Percentiles rank a stretch among this genome's conserved stretches.
Conservation (phyloP, 1,284 basidiomycete genomes). For the Veloboletus limbatus region DNA sequence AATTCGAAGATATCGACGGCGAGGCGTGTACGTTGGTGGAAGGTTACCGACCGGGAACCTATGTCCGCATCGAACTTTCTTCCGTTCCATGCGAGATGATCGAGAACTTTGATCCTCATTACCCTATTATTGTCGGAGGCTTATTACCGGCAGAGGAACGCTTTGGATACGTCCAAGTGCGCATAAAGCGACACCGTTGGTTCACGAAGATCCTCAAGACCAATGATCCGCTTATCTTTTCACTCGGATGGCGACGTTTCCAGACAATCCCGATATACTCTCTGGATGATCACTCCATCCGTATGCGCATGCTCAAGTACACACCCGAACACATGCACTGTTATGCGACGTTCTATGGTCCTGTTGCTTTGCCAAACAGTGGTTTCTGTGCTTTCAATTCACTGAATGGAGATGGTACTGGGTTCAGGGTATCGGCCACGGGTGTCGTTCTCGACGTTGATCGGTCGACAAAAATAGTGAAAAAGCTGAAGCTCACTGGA, state of each 20-base stretch:
- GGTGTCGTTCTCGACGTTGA: constrained; percentile 96
- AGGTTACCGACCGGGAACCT: constrained; percentile 89
- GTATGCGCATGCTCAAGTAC: constrained; percentile 99
- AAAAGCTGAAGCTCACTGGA: constrained; percentile 97
- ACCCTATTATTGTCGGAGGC: constrained; percentile 91
- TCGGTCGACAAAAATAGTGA: constrained; percentile 90
- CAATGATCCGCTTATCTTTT: constrained; percentile 95
- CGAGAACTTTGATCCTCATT: constrained; percentile 89
- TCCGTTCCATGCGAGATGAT: constrained; percentile 90
- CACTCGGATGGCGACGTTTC: constrained; percentile 95
- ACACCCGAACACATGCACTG: constrained; percentile 99
- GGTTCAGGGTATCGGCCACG: constrained; percentile 91
- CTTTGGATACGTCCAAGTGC: constrained; percentile 92
- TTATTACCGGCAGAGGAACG: constrained; percentile 89
- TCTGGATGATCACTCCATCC: constrained; percentile 93
- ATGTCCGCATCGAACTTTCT: constrained; percentile 88
- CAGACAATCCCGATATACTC: constrained; percentile 95
- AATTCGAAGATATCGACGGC: constrained; percentile 81
- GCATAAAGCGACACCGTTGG: constrained; percentile 98
- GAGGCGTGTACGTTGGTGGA: constrained; percentile 84
- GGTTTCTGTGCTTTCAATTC: constrained; percentile 98
- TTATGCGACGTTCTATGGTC: constrained; percentile 95
- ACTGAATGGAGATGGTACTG: constrained; percentile 60
- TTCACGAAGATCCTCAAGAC: constrained; percentile 91
- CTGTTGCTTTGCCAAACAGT: constrained; percentile 89